These are phyloP conservation scores for Megacollybia marginata DNA, from an alignment of 768 basidiomycete species.

Conservation along the genomic window DNA sequence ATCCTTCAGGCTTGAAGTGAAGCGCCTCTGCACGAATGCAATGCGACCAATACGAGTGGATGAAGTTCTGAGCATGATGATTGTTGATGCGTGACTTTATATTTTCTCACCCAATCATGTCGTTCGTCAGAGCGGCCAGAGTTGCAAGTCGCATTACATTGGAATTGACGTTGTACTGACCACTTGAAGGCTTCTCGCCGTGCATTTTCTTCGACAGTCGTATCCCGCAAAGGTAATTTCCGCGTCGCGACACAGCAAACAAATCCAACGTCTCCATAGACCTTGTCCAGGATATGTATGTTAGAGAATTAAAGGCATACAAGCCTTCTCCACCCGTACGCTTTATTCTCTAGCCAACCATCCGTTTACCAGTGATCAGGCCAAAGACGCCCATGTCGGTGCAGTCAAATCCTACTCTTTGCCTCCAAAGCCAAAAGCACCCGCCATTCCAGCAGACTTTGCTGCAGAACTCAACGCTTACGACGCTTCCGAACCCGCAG, in stretches of 20 bases:
- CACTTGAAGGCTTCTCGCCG: conserved; percentile 48
- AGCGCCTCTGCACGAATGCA: conserved; percentile 26
- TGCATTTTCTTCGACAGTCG: conserved; percentile 52
- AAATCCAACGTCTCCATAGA: conserved; percentile 49
- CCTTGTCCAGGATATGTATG: conserved; percentile 87
- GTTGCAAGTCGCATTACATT: conserved; percentile 29
- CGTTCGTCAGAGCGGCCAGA: conserved; percentile 39
- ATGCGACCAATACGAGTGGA: conserved; percentile 30
- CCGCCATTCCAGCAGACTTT: conserved; percentile 73
- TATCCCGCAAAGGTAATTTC: conserved; percentile 57
- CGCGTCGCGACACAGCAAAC: conserved; percentile 14
- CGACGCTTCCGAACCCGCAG: conserved; percentile 69
- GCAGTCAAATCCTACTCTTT: conserved; percentile 74
- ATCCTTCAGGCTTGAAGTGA: conserved; percentile 35
- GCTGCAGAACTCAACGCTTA: conserved; percentile 86
- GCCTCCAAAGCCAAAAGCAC: conserved; percentile 69
- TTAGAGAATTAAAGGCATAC: conserved; percentile 86
- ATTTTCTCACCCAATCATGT: conserved; percentile 37
- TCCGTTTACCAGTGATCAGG: conserved; percentile 34
- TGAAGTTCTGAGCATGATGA: conserved; percentile 32
- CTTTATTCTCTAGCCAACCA: conserved; percentile 7
- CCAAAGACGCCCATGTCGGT: conserved; percentile 86
- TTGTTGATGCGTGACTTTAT: conserved; percentile 16
- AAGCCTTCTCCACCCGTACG: conserved; percentile 69
- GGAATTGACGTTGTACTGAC: conserved; percentile 20